Base-by-base conservation (phyloP, 1,139 yeast species). In the Candida sojae region DNA sequence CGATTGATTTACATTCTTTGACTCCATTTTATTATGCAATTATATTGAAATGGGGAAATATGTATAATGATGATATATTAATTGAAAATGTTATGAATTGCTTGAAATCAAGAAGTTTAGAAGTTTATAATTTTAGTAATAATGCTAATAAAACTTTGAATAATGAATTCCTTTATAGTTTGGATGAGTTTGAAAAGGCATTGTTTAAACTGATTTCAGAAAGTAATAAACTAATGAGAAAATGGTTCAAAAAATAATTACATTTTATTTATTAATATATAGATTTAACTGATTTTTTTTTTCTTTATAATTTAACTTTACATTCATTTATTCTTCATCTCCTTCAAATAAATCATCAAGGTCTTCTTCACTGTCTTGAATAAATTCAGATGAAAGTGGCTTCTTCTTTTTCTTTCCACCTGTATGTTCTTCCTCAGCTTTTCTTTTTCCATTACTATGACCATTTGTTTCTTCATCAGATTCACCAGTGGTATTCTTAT, bases 111-210 rank as follows among this genome's bases (percentile, higher is more conserved):
- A 71, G 98, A 39, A 80, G 92, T 0, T 79, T 81, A 51, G 86
- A 82, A 58, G 82, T 91, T 39, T 84, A 85, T 59, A 91, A 86
- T 60, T 81, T 75, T 58, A 92, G 96, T 2, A 79, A 76, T 49
- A 83, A 83, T 54, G 73, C 82, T 34, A 63, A 65, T 51, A 73
- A 71, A 47, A 75, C 67, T 53, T 60, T 73, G 13, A 73, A 66
- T 50, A 71, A 69, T 46, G 80, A 77, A 37, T 87, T 88, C 56
- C 60, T 86, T 47, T 71, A 79, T 53, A 82, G 84, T 11, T 70
- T 90, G 54, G 97, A 91, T 61, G 93, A 85, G 59, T 86, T 81
- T 62, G 97, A 90, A 59, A 81, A 79, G 61, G 67, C 66, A 42
- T 59, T 89, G 47, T 88, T 81, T 66, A 79, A 74, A 53, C 63